Evolutionary conservation across 148 eudicot genomes (phyloP).

Genomic region (Amaranthus palmeri): DNA sequence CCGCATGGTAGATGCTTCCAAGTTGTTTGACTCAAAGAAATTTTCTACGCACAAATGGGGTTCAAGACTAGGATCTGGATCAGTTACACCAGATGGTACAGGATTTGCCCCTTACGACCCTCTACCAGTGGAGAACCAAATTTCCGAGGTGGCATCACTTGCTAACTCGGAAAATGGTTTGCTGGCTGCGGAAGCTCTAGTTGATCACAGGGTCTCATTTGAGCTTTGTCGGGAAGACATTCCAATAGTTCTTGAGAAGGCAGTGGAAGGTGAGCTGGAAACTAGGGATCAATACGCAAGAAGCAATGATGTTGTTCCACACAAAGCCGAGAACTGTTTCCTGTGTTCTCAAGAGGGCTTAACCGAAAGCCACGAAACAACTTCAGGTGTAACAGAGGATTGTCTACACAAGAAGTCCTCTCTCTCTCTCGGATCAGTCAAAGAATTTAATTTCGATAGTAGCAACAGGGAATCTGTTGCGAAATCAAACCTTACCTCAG

Average conservation of each 20-base stretch:
- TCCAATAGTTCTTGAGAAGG: constrained; percentile 31
- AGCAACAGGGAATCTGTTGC: constrained; percentile 35
- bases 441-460: constrained; percentile 83
- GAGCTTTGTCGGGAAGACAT: constrained; percentile 50
- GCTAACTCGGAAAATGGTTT: constrained; percentile 56
- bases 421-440: constrained; percentile 66
- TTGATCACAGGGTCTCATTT: constrained; percentile 76
- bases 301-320: not conserved
- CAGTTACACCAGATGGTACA: constrained; percentile 62
- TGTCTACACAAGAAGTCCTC: constrained; percentile 48
- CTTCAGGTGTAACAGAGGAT: constrained; percentile 29
- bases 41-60: constrained; percentile 64
- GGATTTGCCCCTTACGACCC: constrained; percentile 47
- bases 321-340: constrained; percentile 19
- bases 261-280: constrained; percentile 15
- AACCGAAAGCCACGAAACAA: constrained; percentile 25
- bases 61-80: constrained; percentile 80
- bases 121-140: constrained; percentile 34
- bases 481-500: constrained; percentile 34
- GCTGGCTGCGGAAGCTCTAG: constrained; percentile 35
- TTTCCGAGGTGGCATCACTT: constrained; percentile 55
- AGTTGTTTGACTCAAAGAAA: constrained; percentile 60
- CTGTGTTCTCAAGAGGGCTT: constrained; percentile 27
- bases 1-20: constrained; percentile 61
- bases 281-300: constrained; percentile 14